These are phyloP conservation scores for Kalanchoe fedtschenkoi DNA, from an alignment of 164 flowering plant species.

Conservation along the genomic window DNA sequence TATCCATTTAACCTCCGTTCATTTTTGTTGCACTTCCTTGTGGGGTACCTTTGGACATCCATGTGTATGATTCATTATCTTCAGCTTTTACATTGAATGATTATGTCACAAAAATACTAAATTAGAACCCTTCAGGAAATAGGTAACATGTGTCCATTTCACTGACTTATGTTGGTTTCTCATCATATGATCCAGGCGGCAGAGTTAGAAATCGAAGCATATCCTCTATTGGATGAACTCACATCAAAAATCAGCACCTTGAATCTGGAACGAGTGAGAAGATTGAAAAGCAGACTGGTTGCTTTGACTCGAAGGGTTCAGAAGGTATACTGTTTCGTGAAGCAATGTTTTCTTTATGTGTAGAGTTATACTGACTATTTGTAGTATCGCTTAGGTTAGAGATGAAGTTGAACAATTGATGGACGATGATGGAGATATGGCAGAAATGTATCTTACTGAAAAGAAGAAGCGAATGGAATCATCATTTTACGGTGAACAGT, in stretches of 20 bases:
- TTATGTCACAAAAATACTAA: too few species aligned
- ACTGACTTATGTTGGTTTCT: neutral
- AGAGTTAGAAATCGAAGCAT: conserved; percentile 68
- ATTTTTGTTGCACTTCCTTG: neutral
- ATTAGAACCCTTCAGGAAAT: too few species aligned
- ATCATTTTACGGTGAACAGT: conserved; percentile 68
- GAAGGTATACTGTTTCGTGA: conserved; percentile 28
- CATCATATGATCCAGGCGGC: conserved; percentile 35
- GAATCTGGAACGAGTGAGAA: conserved; percentile 58
- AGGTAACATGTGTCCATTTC: neutral
- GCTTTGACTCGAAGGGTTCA: conserved; percentile 68
- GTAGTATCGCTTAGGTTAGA: conserved; percentile 33
- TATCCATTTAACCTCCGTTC: too few species aligned
- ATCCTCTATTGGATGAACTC: conserved; percentile 71
- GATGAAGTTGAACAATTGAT: conserved; percentile 77
- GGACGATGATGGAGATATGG: conserved; percentile 89
- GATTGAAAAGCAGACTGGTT: conserved; percentile 68
- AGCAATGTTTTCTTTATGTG: neutral
- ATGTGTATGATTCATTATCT: neutral
- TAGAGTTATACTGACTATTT: neutral
- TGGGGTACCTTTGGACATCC: neutral
- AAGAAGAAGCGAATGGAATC: conserved; percentile 63
- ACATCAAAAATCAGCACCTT: conserved; percentile 66
- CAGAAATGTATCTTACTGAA: conserved; percentile 76
- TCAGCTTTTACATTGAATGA: neutral